Evolutionary conservation across 2,329 filamentous ascomycete species (phyloP).

Genomic region (Penicillium sp.): DNA sequence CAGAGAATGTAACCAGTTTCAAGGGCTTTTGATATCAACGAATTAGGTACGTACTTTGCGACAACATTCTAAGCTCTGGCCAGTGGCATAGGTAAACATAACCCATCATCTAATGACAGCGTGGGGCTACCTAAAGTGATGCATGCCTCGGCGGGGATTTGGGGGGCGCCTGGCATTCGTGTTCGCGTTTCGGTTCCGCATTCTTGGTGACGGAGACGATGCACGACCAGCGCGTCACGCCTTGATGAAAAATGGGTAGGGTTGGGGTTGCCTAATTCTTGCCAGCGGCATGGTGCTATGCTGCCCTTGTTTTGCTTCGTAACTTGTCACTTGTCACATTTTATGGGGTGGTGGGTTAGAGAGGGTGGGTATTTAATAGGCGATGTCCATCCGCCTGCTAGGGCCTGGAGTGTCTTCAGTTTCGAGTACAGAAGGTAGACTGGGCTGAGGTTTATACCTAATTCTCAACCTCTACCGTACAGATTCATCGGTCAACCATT

Average conservation of each 20-base stretch:
- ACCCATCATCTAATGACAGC: background rate
- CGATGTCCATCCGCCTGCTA: no score
- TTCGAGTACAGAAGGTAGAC: no score
- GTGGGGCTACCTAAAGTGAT: background rate
- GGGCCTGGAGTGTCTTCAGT: no score
- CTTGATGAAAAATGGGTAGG: background rate
- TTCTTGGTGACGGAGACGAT: background rate
- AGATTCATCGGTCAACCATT: no score
- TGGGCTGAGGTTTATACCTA: no score
- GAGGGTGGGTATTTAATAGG: no score
- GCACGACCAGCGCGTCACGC: background rate
- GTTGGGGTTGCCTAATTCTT: background rate
- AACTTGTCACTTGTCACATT: background rate
- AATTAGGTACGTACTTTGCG: background rate
- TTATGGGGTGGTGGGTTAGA: background rate
- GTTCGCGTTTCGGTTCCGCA: background rate
- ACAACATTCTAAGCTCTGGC: background rate
- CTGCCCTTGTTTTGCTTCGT: background rate
- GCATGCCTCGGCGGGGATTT: background rate
- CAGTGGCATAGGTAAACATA: no score
- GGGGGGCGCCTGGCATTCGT: background rate
- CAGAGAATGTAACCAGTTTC: background rate
- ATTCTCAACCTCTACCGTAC: no score
- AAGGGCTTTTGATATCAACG: background rate
- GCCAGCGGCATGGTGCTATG: background rate